A percentile compares a stretch with the other conserved stretches of the same genome.
These are phyloP conservation scores for Zalerion maritima DNA, from an alignment of 495 filamentous ascomycete species.

Conservation along the genomic window DNA sequence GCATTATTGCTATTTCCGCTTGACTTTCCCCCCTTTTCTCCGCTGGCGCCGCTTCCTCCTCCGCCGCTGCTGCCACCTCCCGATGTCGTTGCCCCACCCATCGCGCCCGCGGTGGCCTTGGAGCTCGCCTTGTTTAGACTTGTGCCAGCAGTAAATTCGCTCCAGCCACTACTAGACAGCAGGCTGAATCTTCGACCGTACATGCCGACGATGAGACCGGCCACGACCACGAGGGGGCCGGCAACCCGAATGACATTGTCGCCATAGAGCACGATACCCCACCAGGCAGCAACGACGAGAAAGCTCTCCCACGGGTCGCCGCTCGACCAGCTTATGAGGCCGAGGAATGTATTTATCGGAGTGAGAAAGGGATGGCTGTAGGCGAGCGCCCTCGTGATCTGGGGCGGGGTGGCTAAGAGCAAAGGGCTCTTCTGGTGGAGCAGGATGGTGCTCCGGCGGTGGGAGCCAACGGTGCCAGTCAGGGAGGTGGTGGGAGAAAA, in stretches of 20 bases:
- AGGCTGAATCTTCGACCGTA: conserved; percentile 82
- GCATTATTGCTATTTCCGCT: conserved; percentile 13
- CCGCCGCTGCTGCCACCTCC: conserved; percentile 17
- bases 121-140: conserved; percentile 6
- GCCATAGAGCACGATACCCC: conserved; percentile 73
- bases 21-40: conserved; percentile 29
- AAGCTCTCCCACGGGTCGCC: conserved; percentile 96
- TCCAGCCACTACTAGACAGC: conserved; percentile 70
- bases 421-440: conserved; percentile 94
- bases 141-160: conserved; percentile 23
- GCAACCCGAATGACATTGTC: conserved; percentile 63
- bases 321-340: conserved; percentile 83
- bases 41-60: conserved; percentile 13
- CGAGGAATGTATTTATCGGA: conserved; percentile 67
- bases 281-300: conserved; percentile 68
- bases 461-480: conserved; percentile 47
- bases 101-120: conserved; percentile 9
- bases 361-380: conserved; percentile 89
- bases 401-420: conserved; percentile 81
- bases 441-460: conserved; percentile 75
- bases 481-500: conserved; percentile 56
- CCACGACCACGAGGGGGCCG: conserved; percentile 70
- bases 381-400: conserved; percentile 80
- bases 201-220: conserved; percentile 76
- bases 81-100: conserved; percentile 9